Evolutionary conservation across 1,139 yeast species (phyloP), one percentile per base, ranked within the genome.

Genomic region (Pneumocystis murina): DNA sequence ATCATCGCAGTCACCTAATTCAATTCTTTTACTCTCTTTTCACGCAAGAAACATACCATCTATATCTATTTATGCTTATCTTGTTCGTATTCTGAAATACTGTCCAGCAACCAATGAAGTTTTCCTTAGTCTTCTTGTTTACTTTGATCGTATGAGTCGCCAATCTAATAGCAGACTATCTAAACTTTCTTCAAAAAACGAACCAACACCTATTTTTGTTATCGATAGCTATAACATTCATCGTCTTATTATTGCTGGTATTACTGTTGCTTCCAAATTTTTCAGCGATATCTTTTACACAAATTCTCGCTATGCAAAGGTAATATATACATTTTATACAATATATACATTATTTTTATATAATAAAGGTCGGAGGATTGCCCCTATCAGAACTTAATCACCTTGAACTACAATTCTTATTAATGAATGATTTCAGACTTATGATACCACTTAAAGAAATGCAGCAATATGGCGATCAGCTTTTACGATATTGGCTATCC

Each of bases 21-120:
- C 61, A 86, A 60, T 87, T 16, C 86, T 85, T 70, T 91, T 92
- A 2, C 76, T 91, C 66, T 94, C 97, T 61, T 92, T 92, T 73
- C 97, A 90, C 72, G 98, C 98, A 24, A 84, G 96, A 63, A 94
- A 91, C 72, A 85, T 92, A 17, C 99, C 99, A 0, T 96, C 95
- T 14, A 92, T 92, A 64, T 84, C 92, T 10, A 79, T 94, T 62
- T 91, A 89, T 71, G 94, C 96, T 20, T 92, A 92, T 73, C 79
- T 92, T 66, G 82, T 90, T 57, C 83, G 98, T 71, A 94, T 92
- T 39, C 81, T 92, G 72, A 92, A 91, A 74, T 94, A 92, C 75
- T 92, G 99, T 74, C 98, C 99, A 0, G 94, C 94, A 28, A 91
- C 98, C 1, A 92, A 92, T 75, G 98, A 94, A 72, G 97, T 94